Percentiles rank a stretch among this genome's conserved stretches.
These are phyloP conservation scores for Capsella rubella DNA, from an alignment of 441 rosid species.

Conservation along the genomic window DNA sequence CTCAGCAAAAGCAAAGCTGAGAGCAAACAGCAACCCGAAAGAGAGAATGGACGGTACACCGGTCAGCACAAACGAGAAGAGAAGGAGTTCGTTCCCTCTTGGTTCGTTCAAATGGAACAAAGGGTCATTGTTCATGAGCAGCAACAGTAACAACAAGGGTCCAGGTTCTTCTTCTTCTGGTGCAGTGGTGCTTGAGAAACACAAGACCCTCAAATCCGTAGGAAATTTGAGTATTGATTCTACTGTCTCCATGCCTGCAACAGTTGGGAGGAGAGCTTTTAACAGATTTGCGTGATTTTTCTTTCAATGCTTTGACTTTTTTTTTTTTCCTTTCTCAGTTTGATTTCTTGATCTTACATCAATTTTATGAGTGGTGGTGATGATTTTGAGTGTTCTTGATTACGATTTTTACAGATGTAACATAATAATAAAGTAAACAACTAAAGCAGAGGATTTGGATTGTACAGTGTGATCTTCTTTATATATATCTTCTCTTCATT, in stretches of 20 bases:
- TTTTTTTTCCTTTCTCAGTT: background rate
- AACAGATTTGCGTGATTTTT: slow-evolving; percentile 87
- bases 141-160: slow-evolving; percentile 50
- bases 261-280: slow-evolving; percentile 83
- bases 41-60: slow-evolving; percentile 72
- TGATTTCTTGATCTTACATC: slow-evolving; percentile 23
- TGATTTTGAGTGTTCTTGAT: slow-evolving; percentile 35
- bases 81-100: slow-evolving; percentile 80
- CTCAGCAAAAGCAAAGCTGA: slow-evolving; percentile 78
- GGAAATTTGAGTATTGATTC: slow-evolving; percentile 84
- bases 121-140: slow-evolving; percentile 45
- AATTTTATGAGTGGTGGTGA: slow-evolving; percentile 14
- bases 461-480: too few relatives aligned
- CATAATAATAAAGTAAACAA: slow-evolving; percentile 27
- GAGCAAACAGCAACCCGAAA: slow-evolving; percentile 72
- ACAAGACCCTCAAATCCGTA: slow-evolving; percentile 61
- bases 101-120: slow-evolving; percentile 76
- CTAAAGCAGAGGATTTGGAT: slow-evolving; percentile 25
- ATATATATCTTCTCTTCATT: too few relatives aligned
- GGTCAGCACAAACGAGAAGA: slow-evolving; percentile 51
- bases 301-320: background rate
- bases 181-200: slow-evolving; percentile 56
- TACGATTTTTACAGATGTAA: slow-evolving; percentile 33
- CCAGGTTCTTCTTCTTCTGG: slow-evolving; percentile 44
- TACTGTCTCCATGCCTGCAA: slow-evolving; percentile 78